These are phyloP conservation scores for Wickerhamomyces xylosicus DNA, from an alignment of 805 yeast genomes.

Conservation along the genomic window DNA sequence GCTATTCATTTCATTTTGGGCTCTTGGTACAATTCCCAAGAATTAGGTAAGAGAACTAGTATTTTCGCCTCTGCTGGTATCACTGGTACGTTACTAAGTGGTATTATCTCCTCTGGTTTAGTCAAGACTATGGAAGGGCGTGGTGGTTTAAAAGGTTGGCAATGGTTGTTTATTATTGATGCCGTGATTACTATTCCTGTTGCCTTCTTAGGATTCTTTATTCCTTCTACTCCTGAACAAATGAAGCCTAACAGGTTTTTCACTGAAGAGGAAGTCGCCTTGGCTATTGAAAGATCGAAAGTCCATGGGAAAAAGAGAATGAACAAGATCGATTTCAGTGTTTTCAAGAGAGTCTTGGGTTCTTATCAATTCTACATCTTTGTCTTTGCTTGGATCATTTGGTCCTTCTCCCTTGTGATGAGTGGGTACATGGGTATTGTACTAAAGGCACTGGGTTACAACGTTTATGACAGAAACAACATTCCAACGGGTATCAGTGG, in stretches of 20 bases:
- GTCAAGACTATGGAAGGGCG: slow-evolving; percentile 25
- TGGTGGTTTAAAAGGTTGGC: slow-evolving; percentile 23
- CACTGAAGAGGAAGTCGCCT: slow-evolving; percentile 9
- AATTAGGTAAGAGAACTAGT: slow-evolving; percentile 10
- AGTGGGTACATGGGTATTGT: slow-evolving; percentile 10
- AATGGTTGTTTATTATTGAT: slow-evolving; percentile 34
- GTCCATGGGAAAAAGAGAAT: slow-evolving; percentile 11
- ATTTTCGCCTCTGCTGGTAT: slow-evolving; percentile 8
- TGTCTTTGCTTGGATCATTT: slow-evolving; percentile 8
- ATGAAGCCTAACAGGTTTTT: slow-evolving; percentile 11
- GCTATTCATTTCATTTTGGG: slow-evolving; percentile 11
- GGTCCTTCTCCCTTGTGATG: slow-evolving; percentile 7
- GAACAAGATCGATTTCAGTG: slow-evolving; percentile 6
- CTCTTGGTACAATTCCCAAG: slow-evolving; percentile 7
- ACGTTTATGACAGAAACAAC: slow-evolving; percentile 16
- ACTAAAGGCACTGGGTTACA: slow-evolving; percentile 13
- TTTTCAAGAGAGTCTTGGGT: slow-evolving; percentile 11
- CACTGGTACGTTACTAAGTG: slow-evolving; percentile 15
- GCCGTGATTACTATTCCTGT: slow-evolving; percentile 37
- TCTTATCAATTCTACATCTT: slow-evolving; percentile 15
- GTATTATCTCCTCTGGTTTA: slow-evolving; percentile 35
- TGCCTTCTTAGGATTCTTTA: slow-evolving; percentile 36
- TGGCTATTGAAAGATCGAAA: slow-evolving; percentile 6
- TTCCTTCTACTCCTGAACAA: slow-evolving; percentile 32
- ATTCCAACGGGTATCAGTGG: slow-evolving; percentile 13